Conservation (phyloP, 2,329 filamentous ascomycete genomes). For the Pseudocercospora crystallina region DNA sequence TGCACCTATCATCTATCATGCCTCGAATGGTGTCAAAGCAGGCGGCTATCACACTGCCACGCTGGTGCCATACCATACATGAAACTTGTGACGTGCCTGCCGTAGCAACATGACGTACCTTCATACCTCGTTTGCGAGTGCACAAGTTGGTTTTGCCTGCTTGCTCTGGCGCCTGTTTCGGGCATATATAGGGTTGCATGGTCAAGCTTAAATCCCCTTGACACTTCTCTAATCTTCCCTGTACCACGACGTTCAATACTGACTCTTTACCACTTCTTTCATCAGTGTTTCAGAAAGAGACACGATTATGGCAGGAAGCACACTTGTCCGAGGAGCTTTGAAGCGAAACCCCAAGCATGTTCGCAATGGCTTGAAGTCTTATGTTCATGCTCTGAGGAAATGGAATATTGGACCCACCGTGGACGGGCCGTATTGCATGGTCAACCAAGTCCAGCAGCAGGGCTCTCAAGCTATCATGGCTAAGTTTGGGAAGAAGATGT, state of each 20-base stretch:
- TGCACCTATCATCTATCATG: too few relatives aligned
- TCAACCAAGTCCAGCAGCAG: constrained; percentile 50
- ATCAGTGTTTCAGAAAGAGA: not conserved
- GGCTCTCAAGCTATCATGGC: constrained; percentile 38
- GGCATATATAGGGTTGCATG: not conserved
- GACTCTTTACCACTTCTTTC: not conserved
- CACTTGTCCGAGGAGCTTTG: constrained; percentile 27
- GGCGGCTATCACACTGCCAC: too few relatives aligned
- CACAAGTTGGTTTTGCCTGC: too few relatives aligned
- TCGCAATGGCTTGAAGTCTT: constrained; percentile 33
- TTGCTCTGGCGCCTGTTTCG: not conserved
- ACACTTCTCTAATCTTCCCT: not conserved
- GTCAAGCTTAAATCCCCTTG: not conserved
- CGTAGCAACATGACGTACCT: constrained; percentile 4
- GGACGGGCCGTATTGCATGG: constrained; percentile 60
- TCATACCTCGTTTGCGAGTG: too few relatives aligned
- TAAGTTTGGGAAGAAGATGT: constrained; percentile 45
- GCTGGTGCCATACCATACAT: too few relatives aligned
- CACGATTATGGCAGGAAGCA: constrained; percentile 2
- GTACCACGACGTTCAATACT: not conserved
- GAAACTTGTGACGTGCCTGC: too few relatives aligned
- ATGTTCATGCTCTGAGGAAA: constrained; percentile 29
- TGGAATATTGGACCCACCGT: constrained; percentile 60
- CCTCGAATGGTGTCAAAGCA: too few relatives aligned
- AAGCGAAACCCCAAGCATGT: constrained; percentile 31